These are phyloP conservation scores for Thielaviopsis euricoi DNA, from an alignment of 2,329 filamentous ascomycete species.

Conservation along the genomic window DNA sequence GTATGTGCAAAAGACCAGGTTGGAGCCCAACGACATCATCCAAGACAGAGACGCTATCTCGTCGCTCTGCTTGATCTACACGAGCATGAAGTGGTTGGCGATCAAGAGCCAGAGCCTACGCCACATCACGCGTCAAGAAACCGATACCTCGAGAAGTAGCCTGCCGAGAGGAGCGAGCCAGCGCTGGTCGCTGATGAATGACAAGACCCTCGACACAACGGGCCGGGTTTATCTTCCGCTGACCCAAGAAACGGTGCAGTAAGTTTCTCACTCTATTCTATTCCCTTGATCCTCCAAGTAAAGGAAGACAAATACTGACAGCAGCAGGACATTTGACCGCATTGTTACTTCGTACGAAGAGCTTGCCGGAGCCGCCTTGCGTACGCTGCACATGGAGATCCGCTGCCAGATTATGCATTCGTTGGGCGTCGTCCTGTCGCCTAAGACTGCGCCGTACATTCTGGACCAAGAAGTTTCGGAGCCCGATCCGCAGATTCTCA, in stretches of 20 bases:
- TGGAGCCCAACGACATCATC: constrained; percentile 70
- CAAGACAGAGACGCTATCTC: constrained; percentile 75
- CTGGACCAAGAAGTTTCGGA: constrained; percentile 59
- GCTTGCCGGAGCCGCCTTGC: constrained; percentile 60
- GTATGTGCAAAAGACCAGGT: constrained; percentile 39
- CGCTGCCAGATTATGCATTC: constrained; percentile 74
- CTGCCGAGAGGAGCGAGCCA: constrained; percentile 43
- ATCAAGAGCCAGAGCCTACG: constrained; percentile 68
- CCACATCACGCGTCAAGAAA: constrained; percentile 60
- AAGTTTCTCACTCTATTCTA: constrained; percentile 22
- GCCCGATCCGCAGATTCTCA: constrained; percentile 65
- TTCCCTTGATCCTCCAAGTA: background rate
- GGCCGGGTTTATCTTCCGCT: constrained; percentile 69
- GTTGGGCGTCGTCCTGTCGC: constrained; percentile 46
- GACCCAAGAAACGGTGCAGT: constrained; percentile 68
- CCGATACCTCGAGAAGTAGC: constrained; percentile 43
- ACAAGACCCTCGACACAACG: constrained; percentile 41
- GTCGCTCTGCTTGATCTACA: constrained; percentile 76
- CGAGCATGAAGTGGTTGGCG: constrained; percentile 95
- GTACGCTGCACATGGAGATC: constrained; percentile 79
- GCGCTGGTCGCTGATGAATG: constrained; percentile 69
- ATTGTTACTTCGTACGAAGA: constrained; percentile 72
- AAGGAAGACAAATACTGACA: constrained; percentile 14
- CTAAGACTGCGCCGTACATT: constrained; percentile 42
- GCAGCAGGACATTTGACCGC: constrained; percentile 58